Evolutionary conservation across 768 basidiomycete species (phyloP).

Genomic region (Termitomyces sp.): DNA sequence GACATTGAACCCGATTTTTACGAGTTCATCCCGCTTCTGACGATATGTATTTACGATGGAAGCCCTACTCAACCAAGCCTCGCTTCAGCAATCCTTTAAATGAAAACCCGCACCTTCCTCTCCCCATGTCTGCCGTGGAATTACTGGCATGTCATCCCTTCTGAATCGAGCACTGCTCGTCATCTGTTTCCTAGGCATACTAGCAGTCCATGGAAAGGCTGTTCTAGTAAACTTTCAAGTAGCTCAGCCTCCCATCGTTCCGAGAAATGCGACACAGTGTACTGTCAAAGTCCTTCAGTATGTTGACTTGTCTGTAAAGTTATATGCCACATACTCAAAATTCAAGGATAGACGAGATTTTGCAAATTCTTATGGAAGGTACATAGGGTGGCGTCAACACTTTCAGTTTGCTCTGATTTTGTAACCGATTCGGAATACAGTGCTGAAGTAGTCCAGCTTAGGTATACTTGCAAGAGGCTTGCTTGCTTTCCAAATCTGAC

Average conservation of each 20-base stretch:
- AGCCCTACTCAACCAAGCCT: not conserved
- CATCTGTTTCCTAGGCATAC: constrained; percentile 12
- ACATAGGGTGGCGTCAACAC: not conserved
- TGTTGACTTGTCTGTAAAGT: constrained; percentile 19
- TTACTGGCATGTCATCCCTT: constrained; percentile 16
- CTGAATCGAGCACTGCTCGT: constrained; percentile 12
- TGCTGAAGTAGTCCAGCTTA: constrained; percentile 60
- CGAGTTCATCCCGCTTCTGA: not conserved
- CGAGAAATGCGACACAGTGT: constrained; percentile 55
- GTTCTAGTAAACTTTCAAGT: constrained; percentile 68
- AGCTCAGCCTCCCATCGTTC: constrained; percentile 68
- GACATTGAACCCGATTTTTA: not conserved
- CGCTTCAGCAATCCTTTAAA: not conserved
- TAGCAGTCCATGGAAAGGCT: constrained; percentile 34
- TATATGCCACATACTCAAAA: not conserved
- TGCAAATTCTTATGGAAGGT: constrained; percentile 69
- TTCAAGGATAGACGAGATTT: constrained; percentile 56
- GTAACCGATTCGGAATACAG: constrained; percentile 27
- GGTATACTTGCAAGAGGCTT: constrained; percentile 31
- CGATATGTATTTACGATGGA: not conserved
- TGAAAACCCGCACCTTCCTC: not conserved
- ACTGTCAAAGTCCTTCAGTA: constrained; percentile 64
- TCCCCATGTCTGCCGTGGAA: not conserved
- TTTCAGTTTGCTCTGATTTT: not conserved
- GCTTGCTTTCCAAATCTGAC: not conserved